phyloP scores from a whole-genome alignment of 2,329 filamentous ascomycete species.

The Waltergamsia citrina region DNA sequence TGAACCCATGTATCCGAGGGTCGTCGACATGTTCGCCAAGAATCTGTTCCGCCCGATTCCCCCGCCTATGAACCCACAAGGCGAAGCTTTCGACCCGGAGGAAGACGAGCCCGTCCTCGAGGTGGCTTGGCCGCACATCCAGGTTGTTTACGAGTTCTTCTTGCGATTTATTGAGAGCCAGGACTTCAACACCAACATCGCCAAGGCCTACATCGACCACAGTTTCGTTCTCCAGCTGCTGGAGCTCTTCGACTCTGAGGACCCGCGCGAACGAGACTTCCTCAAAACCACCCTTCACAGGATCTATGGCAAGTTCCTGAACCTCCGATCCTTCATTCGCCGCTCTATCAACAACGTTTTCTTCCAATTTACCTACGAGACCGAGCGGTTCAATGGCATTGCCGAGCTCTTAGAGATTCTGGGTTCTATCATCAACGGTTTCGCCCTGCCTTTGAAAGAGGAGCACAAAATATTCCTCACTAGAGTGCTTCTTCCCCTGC shows the following conservation, averaged over 20 bases:
- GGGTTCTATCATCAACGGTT: conserved; percentile 98
- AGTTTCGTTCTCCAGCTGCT: conserved; percentile 92
- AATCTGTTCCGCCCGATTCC: conserved; percentile 96
- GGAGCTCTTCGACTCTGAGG: conserved; percentile 97
- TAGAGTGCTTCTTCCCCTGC: conserved; percentile 80
- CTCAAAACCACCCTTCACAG: conserved; percentile 95
- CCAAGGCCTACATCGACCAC: conserved; percentile 97
- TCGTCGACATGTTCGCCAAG: conserved; percentile 99
- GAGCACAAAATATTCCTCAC: conserved; percentile 98
- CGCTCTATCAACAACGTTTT: conserved; percentile 99
- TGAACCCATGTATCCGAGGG: conserved; percentile 96
- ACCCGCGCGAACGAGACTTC: conserved; percentile 92
- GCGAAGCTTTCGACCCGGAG: conserved; percentile 95
- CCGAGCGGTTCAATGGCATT: conserved; percentile 96
- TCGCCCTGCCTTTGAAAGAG: conserved; percentile 91
- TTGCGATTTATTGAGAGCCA: conserved; percentile 97
- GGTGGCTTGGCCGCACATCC: conserved; percentile 98
- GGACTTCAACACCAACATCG: conserved; percentile 99
- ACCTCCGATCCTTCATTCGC: conserved; percentile 91
- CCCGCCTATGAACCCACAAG: conserved; percentile 93
- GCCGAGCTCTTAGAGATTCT: conserved; percentile 94
- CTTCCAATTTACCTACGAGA: conserved; percentile 99
- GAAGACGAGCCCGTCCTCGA: conserved; percentile 97
- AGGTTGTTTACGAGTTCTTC: conserved; percentile 99
- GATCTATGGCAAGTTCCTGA: conserved; percentile 98